Percentiles rank a stretch among this genome's conserved stretches.
These are phyloP conservation scores for Metschnikowia kofuensis DNA, from an alignment of 805 yeast species.

Conservation along the genomic window DNA sequence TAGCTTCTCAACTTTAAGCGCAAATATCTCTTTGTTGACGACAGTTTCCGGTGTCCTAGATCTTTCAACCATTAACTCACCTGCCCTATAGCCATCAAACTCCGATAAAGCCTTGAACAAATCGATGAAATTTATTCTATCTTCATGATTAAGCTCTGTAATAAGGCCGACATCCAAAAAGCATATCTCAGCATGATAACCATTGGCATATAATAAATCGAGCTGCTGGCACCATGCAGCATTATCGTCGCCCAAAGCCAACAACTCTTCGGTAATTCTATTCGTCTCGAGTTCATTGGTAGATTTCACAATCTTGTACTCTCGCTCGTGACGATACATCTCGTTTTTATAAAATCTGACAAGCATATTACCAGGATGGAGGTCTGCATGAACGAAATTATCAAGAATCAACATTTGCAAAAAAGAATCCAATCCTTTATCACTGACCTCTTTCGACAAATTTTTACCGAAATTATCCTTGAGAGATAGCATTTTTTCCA, in stretches of 20 bases:
- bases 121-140: slow-evolving; percentile 83
- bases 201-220: slow-evolving; percentile 44
- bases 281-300: slow-evolving; percentile 47
- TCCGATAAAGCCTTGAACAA: slow-evolving; percentile 83
- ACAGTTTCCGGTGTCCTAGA: slow-evolving; percentile 95
- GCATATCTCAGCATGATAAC: slow-evolving; percentile 82
- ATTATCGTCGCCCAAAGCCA: slow-evolving; percentile 31
- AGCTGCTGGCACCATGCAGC: slow-evolving; percentile 48
- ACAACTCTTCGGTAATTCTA: slow-evolving; percentile 41
- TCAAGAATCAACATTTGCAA: slow-evolving; percentile 89
- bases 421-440: slow-evolving; percentile 86
- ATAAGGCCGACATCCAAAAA: slow-evolving; percentile 92
- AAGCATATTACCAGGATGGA: slow-evolving; percentile 95
- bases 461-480: slow-evolving; percentile 44
- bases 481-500: slow-evolving; percentile 62
- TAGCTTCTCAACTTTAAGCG: slow-evolving; percentile 78
- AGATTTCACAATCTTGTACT: slow-evolving; percentile 40
- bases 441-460: slow-evolving; percentile 67
- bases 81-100: slow-evolving; percentile 93
- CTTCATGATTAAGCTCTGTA: slow-evolving; percentile 76
- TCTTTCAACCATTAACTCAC: slow-evolving; percentile 92
- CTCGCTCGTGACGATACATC: slow-evolving; percentile 39
- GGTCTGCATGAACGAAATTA: slow-evolving; percentile 93
- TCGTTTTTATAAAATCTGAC: slow-evolving; percentile 61
- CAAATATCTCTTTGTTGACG: slow-evolving; percentile 78